Evolutionary conservation across 2,329 filamentous ascomycete genomes (phyloP).

Genomic region (Cordyceps pruinosa): DNA sequence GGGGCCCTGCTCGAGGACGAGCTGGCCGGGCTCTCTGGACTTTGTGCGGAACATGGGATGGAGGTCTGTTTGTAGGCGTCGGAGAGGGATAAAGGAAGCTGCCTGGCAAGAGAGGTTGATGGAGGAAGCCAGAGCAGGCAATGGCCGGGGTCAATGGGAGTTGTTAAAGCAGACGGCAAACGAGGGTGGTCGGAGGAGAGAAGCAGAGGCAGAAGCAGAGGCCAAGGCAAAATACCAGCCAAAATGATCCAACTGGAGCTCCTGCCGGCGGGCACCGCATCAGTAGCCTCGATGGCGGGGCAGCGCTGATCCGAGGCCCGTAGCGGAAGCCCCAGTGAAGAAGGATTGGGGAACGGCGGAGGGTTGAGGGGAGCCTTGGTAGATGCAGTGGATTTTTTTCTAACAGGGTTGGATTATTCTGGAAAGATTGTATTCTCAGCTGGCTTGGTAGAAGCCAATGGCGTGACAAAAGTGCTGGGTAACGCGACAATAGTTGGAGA

Average conservation of each 20-base stretch:
- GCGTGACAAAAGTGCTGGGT: no score
- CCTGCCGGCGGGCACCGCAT: not conserved
- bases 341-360: not conserved
- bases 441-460: no score
- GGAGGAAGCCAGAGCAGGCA: not conserved
- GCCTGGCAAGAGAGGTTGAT: not conserved
- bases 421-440: no score
- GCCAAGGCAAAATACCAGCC: not conserved
- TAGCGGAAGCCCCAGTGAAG: not conserved
- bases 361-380: not conserved
- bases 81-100: not conserved
- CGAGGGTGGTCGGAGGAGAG: no score
- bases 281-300: not conserved
- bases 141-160: not conserved
- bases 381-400: not conserved
- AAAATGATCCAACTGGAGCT: not conserved
- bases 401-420: no score
- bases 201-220: no score
- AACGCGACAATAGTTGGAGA: no score
- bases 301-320: not conserved
- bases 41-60: conserved; percentile 13
- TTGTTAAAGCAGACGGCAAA: not conserved
- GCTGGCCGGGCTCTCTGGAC: conserved; percentile 17
- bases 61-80: no score
- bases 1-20: conserved; percentile 13